Evolutionary conservation across 768 basidiomycete species (phyloP).

Genomic region (Scleroderma bovista): DNA sequence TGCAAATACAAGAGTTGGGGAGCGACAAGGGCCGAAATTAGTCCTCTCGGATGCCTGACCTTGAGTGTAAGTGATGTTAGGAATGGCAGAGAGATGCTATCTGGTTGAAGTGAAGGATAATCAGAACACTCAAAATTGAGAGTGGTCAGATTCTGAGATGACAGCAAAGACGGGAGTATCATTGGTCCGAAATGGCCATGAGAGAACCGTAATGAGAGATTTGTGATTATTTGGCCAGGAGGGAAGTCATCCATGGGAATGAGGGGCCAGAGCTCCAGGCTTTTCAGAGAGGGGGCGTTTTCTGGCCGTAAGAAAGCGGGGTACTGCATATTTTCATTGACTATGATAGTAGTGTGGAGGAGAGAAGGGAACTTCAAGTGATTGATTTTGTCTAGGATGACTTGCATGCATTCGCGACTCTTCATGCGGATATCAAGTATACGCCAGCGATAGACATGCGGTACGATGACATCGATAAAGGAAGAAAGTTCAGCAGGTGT

Average conservation of each 20-base stretch:
- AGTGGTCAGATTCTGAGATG: neutral
- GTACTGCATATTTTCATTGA: neutral
- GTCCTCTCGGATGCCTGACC: too few relatives aligned
- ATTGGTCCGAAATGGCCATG: neutral
- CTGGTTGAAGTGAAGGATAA: neutral
- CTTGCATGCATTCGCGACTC: neutral
- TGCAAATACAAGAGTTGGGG: too few relatives aligned
- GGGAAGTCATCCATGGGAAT: too few relatives aligned
- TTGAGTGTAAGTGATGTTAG: neutral
- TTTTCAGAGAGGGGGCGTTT: neutral
- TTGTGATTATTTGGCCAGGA: neutral
- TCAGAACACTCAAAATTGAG: neutral
- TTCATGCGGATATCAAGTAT: neutral
- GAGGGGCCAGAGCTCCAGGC: neutral
- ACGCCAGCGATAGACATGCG: neutral
- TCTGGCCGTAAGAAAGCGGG: neutral
- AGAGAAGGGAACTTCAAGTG: neutral
- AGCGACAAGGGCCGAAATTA: too few relatives aligned
- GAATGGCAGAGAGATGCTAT: neutral
- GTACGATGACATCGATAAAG: neutral
- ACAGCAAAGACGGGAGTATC: too few relatives aligned
- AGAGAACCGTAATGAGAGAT: neutral
- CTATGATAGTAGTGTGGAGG: neutral
- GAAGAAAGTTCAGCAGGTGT: neutral
- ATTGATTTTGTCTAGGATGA: neutral